Evolutionary conservation across 1,284 basidiomycete species (phyloP).

Genomic region (Gomphus bonarii): DNA sequence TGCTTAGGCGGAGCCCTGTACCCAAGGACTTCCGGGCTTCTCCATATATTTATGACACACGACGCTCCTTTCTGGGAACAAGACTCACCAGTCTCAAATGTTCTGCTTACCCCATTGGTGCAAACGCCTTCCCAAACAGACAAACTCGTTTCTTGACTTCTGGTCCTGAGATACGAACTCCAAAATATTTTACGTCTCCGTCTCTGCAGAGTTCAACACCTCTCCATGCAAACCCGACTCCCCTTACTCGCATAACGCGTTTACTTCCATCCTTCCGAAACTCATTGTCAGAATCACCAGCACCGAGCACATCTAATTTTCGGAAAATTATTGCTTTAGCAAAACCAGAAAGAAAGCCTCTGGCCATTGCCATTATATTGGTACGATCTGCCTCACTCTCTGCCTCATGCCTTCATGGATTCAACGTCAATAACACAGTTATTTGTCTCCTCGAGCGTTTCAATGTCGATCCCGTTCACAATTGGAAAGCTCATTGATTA

Average conservation of each 20-base stretch:
- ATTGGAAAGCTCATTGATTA: constrained; percentile 90
- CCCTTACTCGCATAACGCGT: constrained; percentile 22
- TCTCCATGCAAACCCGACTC: constrained; percentile 17
- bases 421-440: constrained; percentile 25
- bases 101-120: not conserved
- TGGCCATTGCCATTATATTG: constrained; percentile 58
- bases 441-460: constrained; percentile 66
- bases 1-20: not conserved
- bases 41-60: not conserved
- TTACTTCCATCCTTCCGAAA: constrained; percentile 28
- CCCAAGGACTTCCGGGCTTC: not conserved
- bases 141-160: not conserved
- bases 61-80: not conserved
- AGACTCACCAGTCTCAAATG: not conserved
- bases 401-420: not conserved
- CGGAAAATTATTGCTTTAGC: constrained; percentile 70
- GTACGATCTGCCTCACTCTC: constrained; percentile 15
- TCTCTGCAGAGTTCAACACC: not conserved
- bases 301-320: constrained; percentile 47
- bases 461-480: constrained; percentile 85
- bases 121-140: not conserved
- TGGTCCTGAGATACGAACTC: not conserved
- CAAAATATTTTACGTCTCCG: not conserved
- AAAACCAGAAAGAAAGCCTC: constrained; percentile 64
- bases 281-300: constrained; percentile 16